Percentiles rank a stretch among this genome's conserved stretches.
phyloP scores from a whole-genome alignment of 78 protist species.

The Isochrysis galbana region DNA sequence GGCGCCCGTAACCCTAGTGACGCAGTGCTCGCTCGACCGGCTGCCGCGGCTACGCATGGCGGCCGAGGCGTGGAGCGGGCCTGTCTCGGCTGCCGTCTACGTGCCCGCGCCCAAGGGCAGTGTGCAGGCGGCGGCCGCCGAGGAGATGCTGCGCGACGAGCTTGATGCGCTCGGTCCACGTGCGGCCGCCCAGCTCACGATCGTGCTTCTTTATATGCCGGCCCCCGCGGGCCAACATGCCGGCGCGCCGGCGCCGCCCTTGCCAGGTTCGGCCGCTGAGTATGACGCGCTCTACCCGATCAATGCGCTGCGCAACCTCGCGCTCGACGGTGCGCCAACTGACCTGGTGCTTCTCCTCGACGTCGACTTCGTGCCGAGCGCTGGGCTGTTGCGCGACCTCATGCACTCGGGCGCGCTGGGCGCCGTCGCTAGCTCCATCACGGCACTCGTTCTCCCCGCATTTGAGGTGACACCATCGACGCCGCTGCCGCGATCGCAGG shows the following conservation, averaged over 20 bases:
- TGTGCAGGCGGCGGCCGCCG: not conserved
- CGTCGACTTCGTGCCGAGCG: slow-evolving; percentile 47
- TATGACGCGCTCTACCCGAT: slow-evolving; percentile 28
- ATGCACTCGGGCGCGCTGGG: not conserved
- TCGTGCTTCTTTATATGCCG: not conserved
- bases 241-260: not conserved
- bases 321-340: not conserved
- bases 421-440: not conserved
- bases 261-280: not conserved
- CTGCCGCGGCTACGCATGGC: not conserved
- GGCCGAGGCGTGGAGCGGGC: slow-evolving; percentile 23
- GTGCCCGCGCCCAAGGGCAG: not conserved
- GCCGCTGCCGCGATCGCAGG: not conserved
- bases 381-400: not conserved
- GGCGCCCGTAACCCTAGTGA: slow-evolving; percentile 11
- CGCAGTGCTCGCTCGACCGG: slow-evolving; percentile 47
- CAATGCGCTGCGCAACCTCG: slow-evolving; percentile 45
- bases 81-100: slow-evolving; percentile 22
- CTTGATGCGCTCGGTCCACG: not conserved
- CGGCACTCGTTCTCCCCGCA: slow-evolving; percentile 20
- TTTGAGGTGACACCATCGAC: not conserved
- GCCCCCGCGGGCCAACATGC: not conserved
- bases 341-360: slow-evolving; percentile 42
- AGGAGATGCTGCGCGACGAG: not conserved
- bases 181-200: not conserved